Conservation (phyloP, 2,329 filamentous ascomycete species). For the Sporothrix phasma region DNA sequence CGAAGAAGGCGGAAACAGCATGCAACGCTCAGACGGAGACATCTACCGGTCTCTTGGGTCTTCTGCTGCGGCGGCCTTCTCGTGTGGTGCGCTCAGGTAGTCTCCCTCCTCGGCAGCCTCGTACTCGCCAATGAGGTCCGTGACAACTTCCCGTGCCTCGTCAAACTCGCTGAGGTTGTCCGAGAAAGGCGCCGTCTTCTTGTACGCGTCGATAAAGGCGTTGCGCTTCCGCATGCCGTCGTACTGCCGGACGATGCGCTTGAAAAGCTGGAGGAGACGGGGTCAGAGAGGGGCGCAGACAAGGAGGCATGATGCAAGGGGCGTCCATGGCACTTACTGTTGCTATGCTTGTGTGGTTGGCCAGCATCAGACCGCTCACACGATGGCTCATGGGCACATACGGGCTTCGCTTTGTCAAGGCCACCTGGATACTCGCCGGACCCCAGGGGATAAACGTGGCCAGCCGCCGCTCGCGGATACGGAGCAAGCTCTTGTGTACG, state of each 20-base stretch:
- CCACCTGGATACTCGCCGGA: constrained; percentile 93
- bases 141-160: constrained; percentile 82
- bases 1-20: not conserved
- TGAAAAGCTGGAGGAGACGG: constrained; percentile 59
- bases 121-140: constrained; percentile 86
- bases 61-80: constrained; percentile 43
- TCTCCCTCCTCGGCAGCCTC: constrained; percentile 87
- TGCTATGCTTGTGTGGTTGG: constrained; percentile 94
- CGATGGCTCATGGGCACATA: constrained; percentile 91
- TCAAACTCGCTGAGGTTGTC: constrained; percentile 93
- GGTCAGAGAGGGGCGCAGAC: not conserved
- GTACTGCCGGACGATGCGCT: constrained; percentile 84
- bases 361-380: constrained; percentile 93
- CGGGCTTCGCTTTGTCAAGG: constrained; percentile 89
- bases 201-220: constrained; percentile 92
- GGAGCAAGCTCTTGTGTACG: constrained; percentile 93
- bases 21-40: not conserved
- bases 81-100: constrained; percentile 65
- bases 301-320: not conserved
- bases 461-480: constrained; percentile 85
- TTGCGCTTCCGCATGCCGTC: constrained; percentile 92
- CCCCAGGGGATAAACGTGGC: constrained; percentile 99
- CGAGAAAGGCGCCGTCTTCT: constrained; percentile 86
- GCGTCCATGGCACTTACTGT: constrained; percentile 42
- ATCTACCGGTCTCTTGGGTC: constrained; percentile 17